Evolutionary conservation across 2,329 filamentous ascomycete genomes (phyloP).

Genomic region (Penicillium sp.): DNA sequence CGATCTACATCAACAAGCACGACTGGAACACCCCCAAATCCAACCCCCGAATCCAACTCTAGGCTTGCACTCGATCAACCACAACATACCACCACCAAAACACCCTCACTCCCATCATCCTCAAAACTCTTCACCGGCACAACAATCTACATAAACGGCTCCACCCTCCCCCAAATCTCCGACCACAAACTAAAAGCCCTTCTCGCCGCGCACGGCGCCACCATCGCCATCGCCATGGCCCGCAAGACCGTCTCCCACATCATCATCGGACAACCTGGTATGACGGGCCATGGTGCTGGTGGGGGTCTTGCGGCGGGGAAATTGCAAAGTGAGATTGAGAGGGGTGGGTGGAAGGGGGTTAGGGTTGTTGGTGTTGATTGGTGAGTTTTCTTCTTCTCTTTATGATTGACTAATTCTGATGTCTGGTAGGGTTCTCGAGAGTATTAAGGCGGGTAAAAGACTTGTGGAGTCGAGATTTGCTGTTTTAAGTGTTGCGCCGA

Average conservation of each 20-base stretch:
- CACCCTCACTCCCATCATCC: conserved; percentile 27
- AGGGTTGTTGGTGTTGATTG: conserved; percentile 84
- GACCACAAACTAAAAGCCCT: conserved; percentile 86
- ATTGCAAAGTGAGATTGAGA: conserved; percentile 77
- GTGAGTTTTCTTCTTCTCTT: conserved; percentile 52
- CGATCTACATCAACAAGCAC: background rate
- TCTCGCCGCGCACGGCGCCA: conserved; percentile 75
- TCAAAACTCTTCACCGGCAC: conserved; percentile 71
- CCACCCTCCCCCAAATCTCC: conserved; percentile 78
- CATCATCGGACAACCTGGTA: conserved; percentile 70
- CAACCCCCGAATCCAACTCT: background rate
- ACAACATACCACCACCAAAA: background rate
- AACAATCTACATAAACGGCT: conserved; percentile 85
- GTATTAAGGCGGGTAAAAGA: conserved; percentile 75
- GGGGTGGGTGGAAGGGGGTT: conserved; percentile 70
- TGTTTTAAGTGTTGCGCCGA: conserved; percentile 65
- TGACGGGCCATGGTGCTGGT: conserved; percentile 62
- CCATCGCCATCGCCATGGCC: conserved; percentile 71
- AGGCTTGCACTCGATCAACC: background rate
- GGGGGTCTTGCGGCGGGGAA: conserved; percentile 79
- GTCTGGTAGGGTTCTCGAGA: conserved; percentile 74
- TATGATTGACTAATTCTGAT: conserved; percentile 27
- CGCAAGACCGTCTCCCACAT: conserved; percentile 83
- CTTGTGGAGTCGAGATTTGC: conserved; percentile 76
- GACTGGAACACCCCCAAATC: background rate